phyloP scores from a whole-genome alignment of 352 stramenopile genomes.

The Peronospora farinosa region DNA sequence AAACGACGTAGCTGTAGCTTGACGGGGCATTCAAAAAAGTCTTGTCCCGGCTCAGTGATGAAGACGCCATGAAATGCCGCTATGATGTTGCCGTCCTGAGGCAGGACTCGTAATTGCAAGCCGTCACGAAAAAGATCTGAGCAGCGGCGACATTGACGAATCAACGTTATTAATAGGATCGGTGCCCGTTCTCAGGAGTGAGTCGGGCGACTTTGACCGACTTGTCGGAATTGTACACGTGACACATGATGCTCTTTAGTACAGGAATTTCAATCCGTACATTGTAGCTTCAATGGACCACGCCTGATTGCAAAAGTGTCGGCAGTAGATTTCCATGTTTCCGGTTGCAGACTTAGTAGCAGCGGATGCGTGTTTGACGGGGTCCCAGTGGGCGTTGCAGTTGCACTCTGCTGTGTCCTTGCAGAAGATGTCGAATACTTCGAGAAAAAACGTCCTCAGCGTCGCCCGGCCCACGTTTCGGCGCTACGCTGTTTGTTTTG shows the following conservation, averaged over 20 bases:
- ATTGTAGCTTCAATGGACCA: too few species aligned
- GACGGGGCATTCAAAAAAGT: background rate
- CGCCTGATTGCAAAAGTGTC: background rate
- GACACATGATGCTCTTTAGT: background rate
- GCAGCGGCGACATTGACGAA: background rate
- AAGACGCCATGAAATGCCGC: constrained; percentile 1
- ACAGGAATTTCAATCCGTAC: background rate
- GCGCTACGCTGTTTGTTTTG: background rate
- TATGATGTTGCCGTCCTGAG: constrained; percentile 5
- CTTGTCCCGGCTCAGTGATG: constrained; percentile 11
- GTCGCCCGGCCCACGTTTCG: background rate
- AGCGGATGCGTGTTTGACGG: too few species aligned
- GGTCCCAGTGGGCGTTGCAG: background rate
- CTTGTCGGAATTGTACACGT: background rate
- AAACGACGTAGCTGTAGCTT: too few species aligned
- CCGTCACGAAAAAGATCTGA: too few species aligned
- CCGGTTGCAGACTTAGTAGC: too few species aligned
- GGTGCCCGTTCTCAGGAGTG: background rate
- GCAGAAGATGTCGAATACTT: background rate
- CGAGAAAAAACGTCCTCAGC: background rate
- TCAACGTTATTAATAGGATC: background rate
- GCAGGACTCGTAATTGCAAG: background rate
- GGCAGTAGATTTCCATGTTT: background rate
- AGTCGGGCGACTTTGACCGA: background rate
- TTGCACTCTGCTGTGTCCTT: background rate